phyloP scores from a whole-genome alignment of 768 basidiomycete species.

The Lentinula raphanica region DNA sequence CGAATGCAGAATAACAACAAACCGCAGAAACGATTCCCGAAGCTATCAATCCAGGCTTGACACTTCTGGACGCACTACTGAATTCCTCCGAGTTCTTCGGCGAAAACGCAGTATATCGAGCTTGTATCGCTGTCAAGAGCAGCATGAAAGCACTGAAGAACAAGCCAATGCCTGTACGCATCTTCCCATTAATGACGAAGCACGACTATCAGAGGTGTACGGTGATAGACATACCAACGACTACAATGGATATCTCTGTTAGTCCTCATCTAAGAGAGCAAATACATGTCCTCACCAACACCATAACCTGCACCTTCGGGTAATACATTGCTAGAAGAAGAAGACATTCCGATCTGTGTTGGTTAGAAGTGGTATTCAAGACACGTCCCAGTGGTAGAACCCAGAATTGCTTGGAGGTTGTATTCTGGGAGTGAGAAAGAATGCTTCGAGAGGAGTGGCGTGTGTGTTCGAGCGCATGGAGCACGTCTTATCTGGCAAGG shows the following conservation, averaged over 20 bases:
- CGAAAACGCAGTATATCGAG: constrained; percentile 78
- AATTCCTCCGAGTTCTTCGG: constrained; percentile 81
- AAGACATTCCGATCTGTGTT: not conserved
- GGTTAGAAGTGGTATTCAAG: no score
- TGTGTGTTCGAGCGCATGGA: no score
- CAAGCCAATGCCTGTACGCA: constrained; percentile 68
- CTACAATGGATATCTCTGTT: constrained; percentile 9
- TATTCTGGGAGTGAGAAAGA: no score
- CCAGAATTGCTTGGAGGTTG: no score
- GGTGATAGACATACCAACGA: constrained; percentile 11
- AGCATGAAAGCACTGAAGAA: constrained; percentile 86
- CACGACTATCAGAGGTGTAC: not conserved
- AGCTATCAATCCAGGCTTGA: constrained; percentile 90
- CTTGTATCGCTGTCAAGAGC: constrained; percentile 70
- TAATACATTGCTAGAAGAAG: constrained; percentile 29
- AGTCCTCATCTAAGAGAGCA: not conserved
- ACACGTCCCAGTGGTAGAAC: no score
- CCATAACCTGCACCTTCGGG: constrained; percentile 87
- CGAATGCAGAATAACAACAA: constrained; percentile 1
- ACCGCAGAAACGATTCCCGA: constrained; percentile 84
- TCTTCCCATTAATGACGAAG: not conserved
- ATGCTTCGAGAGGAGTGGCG: not conserved
- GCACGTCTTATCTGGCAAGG: not conserved
- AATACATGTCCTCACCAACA: constrained; percentile 46
- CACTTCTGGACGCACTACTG: constrained; percentile 71